Base-by-base conservation (phyloP, 148 eudicot species). In the Rhododendron vialii region DNA sequence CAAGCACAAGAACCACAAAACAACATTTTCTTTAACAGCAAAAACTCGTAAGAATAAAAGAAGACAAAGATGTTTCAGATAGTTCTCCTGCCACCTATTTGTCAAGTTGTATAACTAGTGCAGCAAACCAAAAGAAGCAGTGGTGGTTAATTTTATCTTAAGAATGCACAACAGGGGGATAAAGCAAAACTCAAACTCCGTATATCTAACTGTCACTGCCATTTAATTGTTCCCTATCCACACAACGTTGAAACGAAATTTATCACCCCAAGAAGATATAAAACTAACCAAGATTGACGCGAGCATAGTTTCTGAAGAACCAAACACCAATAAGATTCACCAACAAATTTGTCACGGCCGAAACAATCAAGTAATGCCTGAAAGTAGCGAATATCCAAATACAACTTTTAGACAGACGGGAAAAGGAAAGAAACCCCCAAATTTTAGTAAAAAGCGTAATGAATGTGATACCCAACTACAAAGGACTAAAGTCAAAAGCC, bases 241-340 rank as follows among this genome's bases (percentile, higher is more conserved):
- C 53, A 41, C 22, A 13, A 12, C 48, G 35, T 50, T n/a, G 3
- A 47, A 26, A 28, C 13, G 7, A 65, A 22, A 17, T 20, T 48
- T 20, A 50, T 69, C 47, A 28, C 83, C 65, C 7, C 7, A 65
- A 84, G 30, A 65, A 88, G 41, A 47, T 7, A 55, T 75, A 55
- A 69, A 85, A 75, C 91, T 88, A 89, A 95, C 99, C 96, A 48
- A 97, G 92, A 92, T 90, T 97, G 86, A 92, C 86, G 28, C 99
- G 98, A 43, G 99, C 99, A 88, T 97, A 95, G 84, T 91, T 94
- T 84, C 98, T 91, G 88, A 97, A 97, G 93, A 97, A 97, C 99
- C 99, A 97, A 89, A 97, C 98, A 73, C 99, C 99, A 88, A 97
- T 91, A 81, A 97, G 96, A 91, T 97, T 97, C 91, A 97, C 99